Evolutionary conservation across 2,329 filamentous ascomycete genomes (phyloP).

Genomic region (Sarocladium brachiariae): DNA sequence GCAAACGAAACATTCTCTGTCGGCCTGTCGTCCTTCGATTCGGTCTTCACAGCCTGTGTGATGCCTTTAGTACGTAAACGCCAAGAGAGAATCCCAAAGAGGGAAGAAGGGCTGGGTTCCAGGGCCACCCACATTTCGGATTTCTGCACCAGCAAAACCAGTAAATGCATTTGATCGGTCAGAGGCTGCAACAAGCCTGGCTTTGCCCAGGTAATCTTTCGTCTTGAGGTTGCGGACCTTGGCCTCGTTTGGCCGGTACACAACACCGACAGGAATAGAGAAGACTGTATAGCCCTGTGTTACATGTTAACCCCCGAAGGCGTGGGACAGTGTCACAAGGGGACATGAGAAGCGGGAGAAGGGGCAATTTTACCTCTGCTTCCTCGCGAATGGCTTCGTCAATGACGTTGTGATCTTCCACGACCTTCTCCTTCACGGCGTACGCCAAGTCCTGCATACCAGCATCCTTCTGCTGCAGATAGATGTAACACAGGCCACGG

Average conservation of each 20-base stretch:
- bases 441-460: conserved; percentile 88
- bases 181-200: conserved; percentile 83
- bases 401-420: conserved; percentile 94
- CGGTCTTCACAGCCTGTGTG: conserved; percentile 42
- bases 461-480: conserved; percentile 82
- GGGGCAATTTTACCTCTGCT: conserved; percentile 61
- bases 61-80: not conserved
- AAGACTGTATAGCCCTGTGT: conserved; percentile 94
- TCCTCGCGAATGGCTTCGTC: conserved; percentile 92
- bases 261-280: conserved; percentile 90
- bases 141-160: conserved; percentile 71
- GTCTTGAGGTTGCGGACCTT: conserved; percentile 98
- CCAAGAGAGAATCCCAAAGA: conserved; percentile 13
- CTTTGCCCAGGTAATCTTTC: conserved; percentile 95
- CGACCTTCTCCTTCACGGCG: conserved; percentile 91
- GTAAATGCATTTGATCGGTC: conserved; percentile 76
- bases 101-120: not conserved
- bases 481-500: conserved; percentile 93
- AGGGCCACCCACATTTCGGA: conserved; percentile 57
- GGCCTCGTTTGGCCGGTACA: conserved; percentile 92
- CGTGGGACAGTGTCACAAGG: not conserved
- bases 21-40: conserved; percentile 71
- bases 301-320: conserved; percentile 19
- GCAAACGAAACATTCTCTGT: conserved; percentile 83
- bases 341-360: not conserved